Percentiles rank a stretch among this genome's conserved stretches.
These are phyloP conservation scores for Sutorius eximius DNA, from an alignment of 1,284 basidiomycete species.

Conservation along the genomic window DNA sequence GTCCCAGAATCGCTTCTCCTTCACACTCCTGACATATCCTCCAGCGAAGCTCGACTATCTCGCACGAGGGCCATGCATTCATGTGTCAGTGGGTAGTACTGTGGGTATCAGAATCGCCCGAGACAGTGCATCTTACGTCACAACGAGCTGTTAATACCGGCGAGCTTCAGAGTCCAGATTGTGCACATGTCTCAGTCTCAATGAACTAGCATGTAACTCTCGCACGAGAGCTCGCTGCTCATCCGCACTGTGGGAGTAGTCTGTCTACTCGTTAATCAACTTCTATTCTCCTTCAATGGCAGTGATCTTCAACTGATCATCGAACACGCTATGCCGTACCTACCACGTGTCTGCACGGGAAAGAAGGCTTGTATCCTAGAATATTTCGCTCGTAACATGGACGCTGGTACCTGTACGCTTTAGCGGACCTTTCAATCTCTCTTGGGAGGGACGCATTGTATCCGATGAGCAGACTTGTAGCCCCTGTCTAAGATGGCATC, in stretches of 20 bases:
- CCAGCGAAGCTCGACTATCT: not conserved
- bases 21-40: conserved; percentile 4
- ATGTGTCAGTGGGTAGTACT: conserved; percentile 1
- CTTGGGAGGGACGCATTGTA: not conserved
- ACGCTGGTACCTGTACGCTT: not conserved
- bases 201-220: not conserved
- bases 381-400: conserved; percentile 3
- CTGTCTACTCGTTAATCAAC: conserved; percentile 24
- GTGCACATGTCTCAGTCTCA: not conserved
- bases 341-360: conserved; percentile 14
- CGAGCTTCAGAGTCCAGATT: not conserved
- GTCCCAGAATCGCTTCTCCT: not conserved
- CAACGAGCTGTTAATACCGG: not conserved
- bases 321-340: conserved; percentile 16
- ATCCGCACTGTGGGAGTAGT: conserved; percentile 1
- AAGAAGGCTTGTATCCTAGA: not conserved
- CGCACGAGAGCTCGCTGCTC: conserved; percentile 1
- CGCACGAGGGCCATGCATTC: conserved; percentile 1
- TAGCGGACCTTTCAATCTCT: not conserved
- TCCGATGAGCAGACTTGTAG: not conserved
- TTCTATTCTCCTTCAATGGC: conserved; percentile 27
- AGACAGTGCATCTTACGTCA: conserved; percentile 26
- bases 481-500: conserved; percentile 9
- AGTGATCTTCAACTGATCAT: conserved; percentile 35
- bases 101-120: conserved; percentile 5